A percentile compares a stretch with the other conserved stretches of the same genome.
Conservation (phyloP, 306 rosid species). For the Ammopiptanthus mongolicus region DNA sequence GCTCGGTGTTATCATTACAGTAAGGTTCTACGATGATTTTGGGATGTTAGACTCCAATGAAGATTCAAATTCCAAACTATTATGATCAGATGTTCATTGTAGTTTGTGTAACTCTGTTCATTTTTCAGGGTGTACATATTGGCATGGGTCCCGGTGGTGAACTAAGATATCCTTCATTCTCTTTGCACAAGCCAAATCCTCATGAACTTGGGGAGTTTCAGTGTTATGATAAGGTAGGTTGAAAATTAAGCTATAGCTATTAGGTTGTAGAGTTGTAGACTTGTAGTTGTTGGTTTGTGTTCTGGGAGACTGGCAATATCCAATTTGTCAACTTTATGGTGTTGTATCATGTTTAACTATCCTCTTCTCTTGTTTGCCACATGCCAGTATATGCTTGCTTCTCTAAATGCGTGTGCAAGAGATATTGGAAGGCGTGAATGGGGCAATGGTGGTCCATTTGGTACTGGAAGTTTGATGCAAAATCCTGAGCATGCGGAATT, state of each 20-base stretch:
- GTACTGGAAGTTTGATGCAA: conserved; percentile 44
- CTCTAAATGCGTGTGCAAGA: conserved; percentile 68
- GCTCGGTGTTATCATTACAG: conserved; percentile 69
- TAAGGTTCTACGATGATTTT: conserved; percentile 38
- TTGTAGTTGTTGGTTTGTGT: not conserved
- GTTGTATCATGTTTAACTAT: conserved; percentile 14
- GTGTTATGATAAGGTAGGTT: conserved; percentile 80
- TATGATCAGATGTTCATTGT: conserved; percentile 8
- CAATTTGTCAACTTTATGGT: not conserved
- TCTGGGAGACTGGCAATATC: conserved; percentile 12
- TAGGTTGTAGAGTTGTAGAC: conserved; percentile 13
- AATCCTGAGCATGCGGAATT: conserved; percentile 41
- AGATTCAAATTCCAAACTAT: conserved; percentile 7
- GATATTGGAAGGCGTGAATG: conserved; percentile 67
- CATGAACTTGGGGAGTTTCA: conserved; percentile 82
- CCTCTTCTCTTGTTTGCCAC: conserved; percentile 6
- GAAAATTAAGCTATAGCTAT: conserved; percentile 17
- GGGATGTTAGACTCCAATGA: not conserved
- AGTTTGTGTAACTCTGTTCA: conserved; percentile 13
- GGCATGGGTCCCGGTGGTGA: conserved; percentile 98
- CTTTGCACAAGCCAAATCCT: conserved; percentile 41
- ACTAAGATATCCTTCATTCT: conserved; percentile 73
- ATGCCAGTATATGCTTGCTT: conserved; percentile 77
- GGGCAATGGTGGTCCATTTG: conserved; percentile 73
- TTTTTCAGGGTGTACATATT: conserved; percentile 72